Conservation (phyloP, 352 stramenopile species). For the Saprolegnia diclina region DNA sequence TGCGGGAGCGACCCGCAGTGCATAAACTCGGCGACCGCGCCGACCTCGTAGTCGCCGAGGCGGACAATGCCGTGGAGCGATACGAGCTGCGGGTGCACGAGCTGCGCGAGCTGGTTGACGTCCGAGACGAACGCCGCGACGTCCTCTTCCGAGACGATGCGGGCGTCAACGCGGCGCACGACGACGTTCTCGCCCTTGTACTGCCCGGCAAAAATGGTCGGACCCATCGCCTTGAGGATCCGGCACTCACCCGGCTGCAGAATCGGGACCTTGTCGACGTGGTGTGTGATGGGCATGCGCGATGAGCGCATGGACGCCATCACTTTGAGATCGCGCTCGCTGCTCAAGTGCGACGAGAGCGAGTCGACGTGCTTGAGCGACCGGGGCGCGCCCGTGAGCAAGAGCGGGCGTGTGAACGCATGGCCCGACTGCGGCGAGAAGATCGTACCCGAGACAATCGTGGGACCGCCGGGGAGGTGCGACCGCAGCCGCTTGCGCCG, state of each 20-base stretch:
- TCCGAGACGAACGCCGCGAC: slow-evolving; percentile 2
- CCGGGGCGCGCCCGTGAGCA: slow-evolving; percentile 3
- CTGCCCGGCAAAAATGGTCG: slow-evolving; percentile 1
- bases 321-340: not conserved
- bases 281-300: not conserved
- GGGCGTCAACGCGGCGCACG: slow-evolving; percentile 3
- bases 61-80: slow-evolving; percentile 56
- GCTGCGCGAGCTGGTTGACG: slow-evolving; percentile 32
- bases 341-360: not conserved
- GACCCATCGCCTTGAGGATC: not conserved
- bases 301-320: not conserved
- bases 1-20: slow-evolving; percentile 55
- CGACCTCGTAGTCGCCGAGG: slow-evolving; percentile 66
- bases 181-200: slow-evolving; percentile 15
- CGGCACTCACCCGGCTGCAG: not conserved
- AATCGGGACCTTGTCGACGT: slow-evolving; percentile 1
- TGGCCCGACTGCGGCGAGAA: not conserved
- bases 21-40: slow-evolving; percentile 67
- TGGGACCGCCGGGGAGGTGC: not conserved
- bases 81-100: slow-evolving; percentile 62
- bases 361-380: not conserved
- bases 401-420: not conserved
- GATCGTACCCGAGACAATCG: not conserved
- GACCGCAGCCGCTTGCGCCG: not conserved
- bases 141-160: not conserved